A percentile compares a stretch with the other conserved stretches of the same genome.
Evolutionary conservation across 2,329 filamentous ascomycete species (phyloP).

Genomic region (Colletotrichum kahawae): DNA sequence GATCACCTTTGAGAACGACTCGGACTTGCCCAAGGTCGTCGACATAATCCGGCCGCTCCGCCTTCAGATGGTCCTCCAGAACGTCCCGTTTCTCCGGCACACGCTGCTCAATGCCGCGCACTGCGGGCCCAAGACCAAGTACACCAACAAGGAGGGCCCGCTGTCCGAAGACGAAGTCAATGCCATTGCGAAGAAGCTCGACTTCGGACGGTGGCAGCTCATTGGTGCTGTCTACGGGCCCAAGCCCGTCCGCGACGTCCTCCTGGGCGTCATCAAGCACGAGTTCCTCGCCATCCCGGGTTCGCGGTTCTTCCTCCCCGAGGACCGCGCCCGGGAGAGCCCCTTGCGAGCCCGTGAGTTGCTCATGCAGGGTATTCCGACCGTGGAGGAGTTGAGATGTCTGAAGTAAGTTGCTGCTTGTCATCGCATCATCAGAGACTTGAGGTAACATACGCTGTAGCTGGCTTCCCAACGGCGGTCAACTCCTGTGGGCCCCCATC

Average conservation of each 20-base stretch:
- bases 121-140: conserved; percentile 37
- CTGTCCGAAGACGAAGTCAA: conserved; percentile 45
- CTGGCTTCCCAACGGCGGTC: conserved; percentile 42
- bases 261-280: conserved; percentile 36
- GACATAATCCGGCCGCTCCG: conserved; percentile 41
- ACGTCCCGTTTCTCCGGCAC: conserved; percentile 50
- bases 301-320: conserved; percentile 37
- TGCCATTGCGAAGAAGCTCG: conserved; percentile 41
- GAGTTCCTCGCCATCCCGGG: conserved; percentile 37
- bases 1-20: conserved; percentile 27
- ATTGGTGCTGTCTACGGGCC: conserved; percentile 47
- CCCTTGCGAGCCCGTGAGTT: conserved; percentile 29
- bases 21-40: conserved; percentile 26
- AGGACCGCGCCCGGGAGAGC: conserved; percentile 35
- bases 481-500: conserved; percentile 43
- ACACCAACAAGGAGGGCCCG: conserved; percentile 29
- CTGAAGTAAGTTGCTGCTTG: conserved; percentile 20
- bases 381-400: conserved; percentile 43
- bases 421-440: not conserved
- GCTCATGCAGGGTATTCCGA: conserved; percentile 38
- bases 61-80: conserved; percentile 49
- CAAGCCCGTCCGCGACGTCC: conserved; percentile 31
- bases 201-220: conserved; percentile 51
- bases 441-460: not conserved
- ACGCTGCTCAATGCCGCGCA: conserved; percentile 45